Evolutionary conservation across 345 rosid species (phyloP).

Genomic region (Mallotus nudiflorus): DNA sequence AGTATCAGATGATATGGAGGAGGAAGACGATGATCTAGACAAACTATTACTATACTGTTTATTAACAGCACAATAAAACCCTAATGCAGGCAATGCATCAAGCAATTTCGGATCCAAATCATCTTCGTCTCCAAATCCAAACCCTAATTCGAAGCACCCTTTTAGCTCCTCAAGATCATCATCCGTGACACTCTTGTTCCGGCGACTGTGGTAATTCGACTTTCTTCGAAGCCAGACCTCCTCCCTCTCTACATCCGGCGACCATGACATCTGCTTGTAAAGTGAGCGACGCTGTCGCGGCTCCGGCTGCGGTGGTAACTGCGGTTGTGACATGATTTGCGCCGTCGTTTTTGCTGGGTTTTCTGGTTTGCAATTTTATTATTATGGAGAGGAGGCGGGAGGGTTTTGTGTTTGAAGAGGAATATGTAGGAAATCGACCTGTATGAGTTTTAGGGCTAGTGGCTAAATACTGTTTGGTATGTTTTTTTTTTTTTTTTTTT

Average conservation of each 20-base stretch:
- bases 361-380: too few relatives aligned
- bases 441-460: too few relatives aligned
- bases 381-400: background rate
- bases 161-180: constrained; percentile 84
- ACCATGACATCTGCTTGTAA: constrained; percentile 70
- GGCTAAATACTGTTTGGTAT: too few relatives aligned
- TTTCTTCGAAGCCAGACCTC: constrained; percentile 71
- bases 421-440: background rate
- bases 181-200: constrained; percentile 62
- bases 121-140: constrained; percentile 66
- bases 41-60: constrained; percentile 52
- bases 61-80: constrained; percentile 68
- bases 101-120: constrained; percentile 66
- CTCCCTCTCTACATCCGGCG: constrained; percentile 70
- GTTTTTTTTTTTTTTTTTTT: too few relatives aligned
- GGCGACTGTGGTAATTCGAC: constrained; percentile 28
- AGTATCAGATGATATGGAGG: constrained; percentile 52
- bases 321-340: too few relatives aligned
- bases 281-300: constrained; percentile 29
- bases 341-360: too few relatives aligned
- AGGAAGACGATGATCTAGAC: constrained; percentile 58
- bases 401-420: background rate
- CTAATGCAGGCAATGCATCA: constrained; percentile 72
- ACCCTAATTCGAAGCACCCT: constrained; percentile 82
- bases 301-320: constrained; percentile 13